Base-by-base conservation (phyloP, 2,329 filamentous ascomycete species). In the Pyrenophora seminiperda region DNA sequence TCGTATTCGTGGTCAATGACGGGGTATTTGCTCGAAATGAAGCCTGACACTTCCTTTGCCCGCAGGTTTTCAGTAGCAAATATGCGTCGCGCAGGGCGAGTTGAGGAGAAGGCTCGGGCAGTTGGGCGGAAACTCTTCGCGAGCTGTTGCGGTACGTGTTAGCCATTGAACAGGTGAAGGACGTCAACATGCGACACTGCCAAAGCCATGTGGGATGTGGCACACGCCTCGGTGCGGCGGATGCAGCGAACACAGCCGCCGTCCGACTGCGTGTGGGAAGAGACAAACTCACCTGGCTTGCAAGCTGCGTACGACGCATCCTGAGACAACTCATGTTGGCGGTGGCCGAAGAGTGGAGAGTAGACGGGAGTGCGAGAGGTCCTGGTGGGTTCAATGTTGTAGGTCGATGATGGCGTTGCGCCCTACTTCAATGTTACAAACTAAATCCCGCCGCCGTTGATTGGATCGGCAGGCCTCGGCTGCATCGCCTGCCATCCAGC, bases 1-100 rank as follows among this genome's bases (percentile, higher is more conserved):
- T 97, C 94, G 78, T 97, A 97, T 79, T 97, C 91, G 79, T 99
- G 94, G 76, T 97, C 94, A 86, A 99, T 92, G 67, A 99, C 90
- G 41, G 91, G 89, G 76, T 99, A 97, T 78, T 96, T 94, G 76
- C 82, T 87, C 76, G 87, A 89, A 67, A 96, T 83, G 72, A 90
- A 90, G 39, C 90, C 87, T 58, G 90, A 90, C 24, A 92, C 92
- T 81, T 97, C 92, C 81, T 95, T 96, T 50, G 93, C 94, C 75
- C 91, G 87, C 61, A 97, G 82, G 62, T 90, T 90, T 65, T 86
- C 84, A 76, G 88, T 93, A 67, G 89, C 86, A 74, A 96, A 89
- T 73, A 97, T 90, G 75, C 88, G 87, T 70, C 91, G 90, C 67
- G 85, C 88, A 62, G 90, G 85, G 70, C 87, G 85, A 58, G 93